Evolutionary conservation across 331 rosid species (phyloP).

Genomic region (Phaseolus coccineus): DNA sequence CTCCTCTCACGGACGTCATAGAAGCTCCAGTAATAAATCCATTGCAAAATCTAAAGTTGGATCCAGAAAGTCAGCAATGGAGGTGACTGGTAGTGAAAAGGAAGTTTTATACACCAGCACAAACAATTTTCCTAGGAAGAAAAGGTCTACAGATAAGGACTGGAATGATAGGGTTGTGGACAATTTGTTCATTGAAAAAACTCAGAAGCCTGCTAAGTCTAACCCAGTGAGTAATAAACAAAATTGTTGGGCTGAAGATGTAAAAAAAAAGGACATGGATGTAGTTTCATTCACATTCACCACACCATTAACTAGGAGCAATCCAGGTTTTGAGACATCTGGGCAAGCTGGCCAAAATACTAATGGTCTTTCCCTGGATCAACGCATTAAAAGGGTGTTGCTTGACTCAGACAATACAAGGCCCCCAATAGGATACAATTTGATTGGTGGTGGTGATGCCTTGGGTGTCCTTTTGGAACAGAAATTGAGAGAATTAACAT

Average conservation of each 20-base stretch:
- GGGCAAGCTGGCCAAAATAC: constrained; percentile 49
- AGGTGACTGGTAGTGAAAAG: constrained; percentile 66
- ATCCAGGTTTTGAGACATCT: constrained; percentile 62
- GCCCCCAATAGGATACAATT: constrained; percentile 79
- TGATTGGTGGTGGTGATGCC: constrained; percentile 79
- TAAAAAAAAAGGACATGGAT: constrained; percentile 76
- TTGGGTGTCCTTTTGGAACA: constrained; percentile 89
- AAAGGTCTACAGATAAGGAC: constrained; percentile 75
- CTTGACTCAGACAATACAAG: constrained; percentile 61
- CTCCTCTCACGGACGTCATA: constrained; percentile 65
- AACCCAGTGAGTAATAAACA: constrained; percentile 50
- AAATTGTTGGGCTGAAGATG: constrained; percentile 63
- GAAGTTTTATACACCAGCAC: constrained; percentile 65
- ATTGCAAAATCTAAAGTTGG: constrained; percentile 63
- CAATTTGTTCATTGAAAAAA: constrained; percentile 61
- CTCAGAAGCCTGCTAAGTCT: constrained; percentile 60
- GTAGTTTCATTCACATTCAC: constrained; percentile 97
- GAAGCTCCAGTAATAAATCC: constrained; percentile 61
- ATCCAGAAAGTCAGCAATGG: constrained; percentile 62
- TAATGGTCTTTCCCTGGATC: constrained; percentile 58
- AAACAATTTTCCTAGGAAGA: constrained; percentile 78
- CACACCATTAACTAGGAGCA: constrained; percentile 76
- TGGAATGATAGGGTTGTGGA: constrained; percentile 64
- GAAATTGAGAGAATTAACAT: constrained; percentile 72
- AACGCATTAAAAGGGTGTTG: constrained; percentile 63